phyloP scores from a whole-genome alignment of 495 filamentous ascomycete genomes.

The Cercophora scortea region DNA sequence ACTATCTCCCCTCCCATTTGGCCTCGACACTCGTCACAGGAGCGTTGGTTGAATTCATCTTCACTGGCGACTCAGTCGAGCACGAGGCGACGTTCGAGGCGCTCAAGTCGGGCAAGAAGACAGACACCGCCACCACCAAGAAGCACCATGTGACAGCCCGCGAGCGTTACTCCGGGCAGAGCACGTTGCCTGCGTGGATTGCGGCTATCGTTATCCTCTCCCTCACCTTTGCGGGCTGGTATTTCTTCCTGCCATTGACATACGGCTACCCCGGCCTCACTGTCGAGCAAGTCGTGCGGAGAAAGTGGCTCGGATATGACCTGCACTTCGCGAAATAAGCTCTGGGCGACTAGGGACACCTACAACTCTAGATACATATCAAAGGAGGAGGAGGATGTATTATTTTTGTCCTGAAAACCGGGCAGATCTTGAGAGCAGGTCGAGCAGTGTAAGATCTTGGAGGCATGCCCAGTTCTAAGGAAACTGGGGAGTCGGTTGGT shows the following conservation, averaged over 20 bases:
- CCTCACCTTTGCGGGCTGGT: conserved; percentile 68
- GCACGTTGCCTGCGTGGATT: conserved; percentile 67
- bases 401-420: no score
- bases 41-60: conserved; percentile 95
- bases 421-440: no score
- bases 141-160: conserved; percentile 59
- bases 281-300: conserved; percentile 68
- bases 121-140: conserved; percentile 15
- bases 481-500: no score
- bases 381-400: no score
- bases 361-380: no score
- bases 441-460: no score
- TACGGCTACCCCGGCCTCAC: conserved; percentile 91
- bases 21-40: conserved; percentile 89
- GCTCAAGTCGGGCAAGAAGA: conserved; percentile 47
- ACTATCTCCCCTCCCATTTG: conserved; percentile 92
- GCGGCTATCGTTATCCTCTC: conserved; percentile 63
- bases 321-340: conserved; percentile 93
- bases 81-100: conserved; percentile 33
- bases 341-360: no score
- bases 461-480: no score
- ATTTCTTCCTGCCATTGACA: conserved; percentile 89
- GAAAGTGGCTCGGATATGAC: conserved; percentile 96
- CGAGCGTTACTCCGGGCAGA: conserved; percentile 75
- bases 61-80: conserved; percentile 72